Evolutionary conservation across 2,329 filamentous ascomycete genomes (phyloP).

Genomic region (Ambrosiella beaveri): DNA sequence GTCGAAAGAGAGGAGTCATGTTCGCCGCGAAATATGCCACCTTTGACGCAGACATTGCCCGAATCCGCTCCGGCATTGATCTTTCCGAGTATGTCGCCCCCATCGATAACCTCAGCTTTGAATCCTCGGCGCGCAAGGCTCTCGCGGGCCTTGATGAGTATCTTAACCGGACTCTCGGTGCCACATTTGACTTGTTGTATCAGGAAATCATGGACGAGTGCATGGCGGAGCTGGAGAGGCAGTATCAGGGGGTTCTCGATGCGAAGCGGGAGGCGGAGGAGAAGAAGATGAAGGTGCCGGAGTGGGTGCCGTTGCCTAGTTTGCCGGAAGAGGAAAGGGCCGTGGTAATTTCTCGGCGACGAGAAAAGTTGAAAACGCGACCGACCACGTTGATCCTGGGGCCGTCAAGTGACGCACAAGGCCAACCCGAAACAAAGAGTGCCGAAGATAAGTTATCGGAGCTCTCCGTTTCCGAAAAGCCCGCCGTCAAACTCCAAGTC

Average conservation of each 20-base stretch:
- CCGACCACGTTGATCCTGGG: conserved; percentile 19
- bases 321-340: conserved; percentile 15
- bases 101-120: conserved; percentile 26
- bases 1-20: conserved; percentile 23
- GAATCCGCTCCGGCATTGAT: conserved; percentile 23
- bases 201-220: conserved; percentile 25
- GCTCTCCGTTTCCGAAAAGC: background rate
- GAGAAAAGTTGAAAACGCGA: conserved; percentile 28
- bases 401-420: background rate
- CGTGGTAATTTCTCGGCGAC: conserved; percentile 20
- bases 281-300: conserved; percentile 9
- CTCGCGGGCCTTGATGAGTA: conserved; percentile 23
- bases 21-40: conserved; percentile 21
- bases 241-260: conserved; percentile 14
- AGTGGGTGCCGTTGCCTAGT: conserved; percentile 11
- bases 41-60: conserved; percentile 23
- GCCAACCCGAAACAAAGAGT: too few relatives aligned
- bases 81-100: conserved; percentile 24
- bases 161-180: conserved; percentile 22
- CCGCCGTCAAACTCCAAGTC: conserved; percentile 20
- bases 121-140: conserved; percentile 22
- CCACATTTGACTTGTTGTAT: conserved; percentile 27
- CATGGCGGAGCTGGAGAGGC: conserved; percentile 19
- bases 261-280: conserved; percentile 14
- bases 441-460: background rate